These are phyloP conservation scores for Monosporozyma servazzii DNA, from an alignment of 805 yeast genomes.

Conservation along the genomic window DNA sequence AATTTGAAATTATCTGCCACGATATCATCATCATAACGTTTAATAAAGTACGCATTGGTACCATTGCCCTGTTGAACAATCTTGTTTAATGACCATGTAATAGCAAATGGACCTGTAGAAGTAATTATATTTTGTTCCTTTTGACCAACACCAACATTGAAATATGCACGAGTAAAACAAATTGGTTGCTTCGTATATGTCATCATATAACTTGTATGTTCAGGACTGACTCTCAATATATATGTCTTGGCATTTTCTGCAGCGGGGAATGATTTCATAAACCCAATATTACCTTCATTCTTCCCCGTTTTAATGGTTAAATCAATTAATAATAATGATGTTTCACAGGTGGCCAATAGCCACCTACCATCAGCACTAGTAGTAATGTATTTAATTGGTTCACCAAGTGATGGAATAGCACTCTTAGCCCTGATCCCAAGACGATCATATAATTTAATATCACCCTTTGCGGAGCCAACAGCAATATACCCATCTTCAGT, in stretches of 20 bases:
- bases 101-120: conserved; percentile 72
- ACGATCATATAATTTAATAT: conserved; percentile 61
- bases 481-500: conserved; percentile 70
- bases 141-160: conserved; percentile 59
- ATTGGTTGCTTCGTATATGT: conserved; percentile 40
- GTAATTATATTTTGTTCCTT: conserved; percentile 67
- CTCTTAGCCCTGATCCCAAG: conserved; percentile 73
- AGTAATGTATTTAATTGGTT: conserved; percentile 56
- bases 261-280: conserved; percentile 51
- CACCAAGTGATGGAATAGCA: conserved; percentile 74
- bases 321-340: conserved; percentile 64
- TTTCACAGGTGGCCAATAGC: conserved; percentile 70
- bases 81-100: conserved; percentile 67
- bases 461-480: conserved; percentile 68
- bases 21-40: conserved; percentile 49
- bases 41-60: conserved; percentile 47
- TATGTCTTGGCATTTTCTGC: conserved; percentile 61
- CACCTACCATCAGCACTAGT: conserved; percentile 74
- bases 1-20: conserved; percentile 73
- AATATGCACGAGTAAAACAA: conserved; percentile 62
- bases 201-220: conserved; percentile 57
- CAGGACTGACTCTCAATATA: conserved; percentile 59
- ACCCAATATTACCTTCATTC: conserved; percentile 54
- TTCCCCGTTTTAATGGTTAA: conserved; percentile 52
- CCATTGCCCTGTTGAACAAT: conserved; percentile 35